Evolutionary conservation across 257 asterid species (phyloP), one percentile per base, ranked within the genome.

Genomic region (Salvia splendens): DNA sequence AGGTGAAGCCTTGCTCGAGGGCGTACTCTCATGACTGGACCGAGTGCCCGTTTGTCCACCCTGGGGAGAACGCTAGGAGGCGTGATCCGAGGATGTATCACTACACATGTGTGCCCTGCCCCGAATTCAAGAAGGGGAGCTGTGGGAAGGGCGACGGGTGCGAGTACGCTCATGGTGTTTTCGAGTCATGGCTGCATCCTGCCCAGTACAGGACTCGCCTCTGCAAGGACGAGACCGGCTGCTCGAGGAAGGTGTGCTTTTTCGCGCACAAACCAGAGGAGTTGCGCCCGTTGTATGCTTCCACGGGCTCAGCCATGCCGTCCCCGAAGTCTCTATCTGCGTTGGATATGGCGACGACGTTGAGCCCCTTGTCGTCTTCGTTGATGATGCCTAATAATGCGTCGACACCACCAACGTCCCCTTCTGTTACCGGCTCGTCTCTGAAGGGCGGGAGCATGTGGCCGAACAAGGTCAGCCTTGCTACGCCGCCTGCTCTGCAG

Each of bases 141-240:
- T 92, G 98, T 12, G 80, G 68, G 0, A 92, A 86, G 62, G 81
- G 80, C 0, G 97, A 92, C 67, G 3, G 71, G 0, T 92, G 98
- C 33, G 98, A 92, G 63, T 92, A 87, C 16, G 97, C 97, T 8
- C 98, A 92, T 55, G 98, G 98, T 5, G 96, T 92, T 46, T 92
- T 92, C 0, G 98, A 92, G 47, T 92, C 96, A 0, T 92, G 97
- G 98, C 89, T 92, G 12, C 98, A 92, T 67, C 98, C 98, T 2
- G 98, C 98, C 0, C 96, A 89, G 47, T 92, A 92, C 63, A 76
- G 92, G 48, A 92, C 98, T 65, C 87, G 97, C 3, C 94, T 87
- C 3, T 91, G 98, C 76, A 91, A 91, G 76, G 98, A 91, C 6
- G 98, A 89, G 78, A 89, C 89, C 0, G 89, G 88, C 3, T 92